Evolutionary conservation across 169 alveolate genomes (phyloP).

Genomic region (Eimeria praecox): DNA sequence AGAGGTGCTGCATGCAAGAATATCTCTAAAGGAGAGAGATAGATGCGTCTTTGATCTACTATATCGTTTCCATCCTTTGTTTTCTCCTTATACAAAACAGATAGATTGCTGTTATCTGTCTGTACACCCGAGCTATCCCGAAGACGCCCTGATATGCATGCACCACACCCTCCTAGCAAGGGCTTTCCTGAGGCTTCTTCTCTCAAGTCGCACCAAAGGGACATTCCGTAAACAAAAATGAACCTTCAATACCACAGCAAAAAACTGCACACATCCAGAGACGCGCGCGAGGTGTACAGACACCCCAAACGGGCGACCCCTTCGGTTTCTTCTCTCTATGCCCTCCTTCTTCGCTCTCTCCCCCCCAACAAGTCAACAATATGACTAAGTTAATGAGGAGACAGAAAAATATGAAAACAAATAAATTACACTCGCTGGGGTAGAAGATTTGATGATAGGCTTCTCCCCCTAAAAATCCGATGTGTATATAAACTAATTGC

Average conservation of each 20-base stretch:
- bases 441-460: not conserved
- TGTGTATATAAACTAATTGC: not conserved
- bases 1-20: conserved; percentile 29
- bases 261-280: not conserved
- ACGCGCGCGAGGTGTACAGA: conserved; percentile 1
- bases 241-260: not conserved
- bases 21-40: not conserved
- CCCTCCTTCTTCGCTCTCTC: not conserved
- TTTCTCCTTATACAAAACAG: not conserved
- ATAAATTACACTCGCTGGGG: not conserved
- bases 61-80: not conserved
- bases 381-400: not conserved
- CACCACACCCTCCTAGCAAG: not conserved
- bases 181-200: conserved; percentile 20
- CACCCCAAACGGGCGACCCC: conserved; percentile 11
- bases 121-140: not conserved
- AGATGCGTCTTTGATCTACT: not conserved
- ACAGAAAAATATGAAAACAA: not conserved
- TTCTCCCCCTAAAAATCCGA: not conserved
- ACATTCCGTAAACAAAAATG: conserved; percentile 8
- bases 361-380: not conserved
- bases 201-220: conserved; percentile 23
- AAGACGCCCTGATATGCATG: not conserved
- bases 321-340: not conserved
- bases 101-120: not conserved